A percentile compares a stretch with the other conserved stretches of the same genome.
phyloP scores from a whole-genome alignment of 1,284 basidiomycete genomes.

The Rhodotorula sp. region DNA sequence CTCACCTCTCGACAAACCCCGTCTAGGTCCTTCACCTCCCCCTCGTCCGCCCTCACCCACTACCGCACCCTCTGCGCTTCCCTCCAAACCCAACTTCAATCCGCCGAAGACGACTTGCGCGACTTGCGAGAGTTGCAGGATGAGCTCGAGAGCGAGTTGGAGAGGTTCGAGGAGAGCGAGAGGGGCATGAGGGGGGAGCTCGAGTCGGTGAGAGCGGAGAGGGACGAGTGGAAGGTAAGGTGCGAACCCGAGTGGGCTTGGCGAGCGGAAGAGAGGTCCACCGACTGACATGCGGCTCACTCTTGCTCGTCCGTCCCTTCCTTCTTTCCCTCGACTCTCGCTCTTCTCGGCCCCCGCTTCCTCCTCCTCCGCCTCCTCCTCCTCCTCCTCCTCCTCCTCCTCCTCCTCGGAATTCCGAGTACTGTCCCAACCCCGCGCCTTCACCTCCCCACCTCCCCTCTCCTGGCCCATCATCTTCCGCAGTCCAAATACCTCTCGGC shows the following conservation, averaged over 20 bases:
- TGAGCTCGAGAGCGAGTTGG: slow-evolving; percentile 84
- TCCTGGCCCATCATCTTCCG: too few relatives aligned
- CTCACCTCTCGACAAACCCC: not conserved
- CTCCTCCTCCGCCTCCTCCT: too few relatives aligned
- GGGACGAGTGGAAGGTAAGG: slow-evolving; percentile 87
- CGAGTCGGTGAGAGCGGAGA: slow-evolving; percentile 70
- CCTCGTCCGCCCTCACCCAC: slow-evolving; percentile 29
- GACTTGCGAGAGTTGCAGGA: slow-evolving; percentile 91
- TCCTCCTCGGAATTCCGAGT: too few relatives aligned
- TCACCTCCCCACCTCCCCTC: too few relatives aligned
- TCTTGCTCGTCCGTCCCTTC: too few relatives aligned
- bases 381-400: too few relatives aligned
- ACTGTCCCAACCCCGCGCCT: too few relatives aligned
- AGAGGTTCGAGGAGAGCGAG: slow-evolving; percentile 80
- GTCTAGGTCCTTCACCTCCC: slow-evolving; percentile 24
- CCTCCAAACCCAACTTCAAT: slow-evolving; percentile 37
- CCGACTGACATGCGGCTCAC: not conserved
- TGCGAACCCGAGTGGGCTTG: too few relatives aligned
- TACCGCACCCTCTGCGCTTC: slow-evolving; percentile 23
- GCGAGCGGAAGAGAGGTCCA: too few relatives aligned
- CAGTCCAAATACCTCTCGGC: slow-evolving; percentile 83
- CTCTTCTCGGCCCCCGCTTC: too few relatives aligned
- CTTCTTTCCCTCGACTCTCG: too few relatives aligned
- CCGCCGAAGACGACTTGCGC: slow-evolving; percentile 53
- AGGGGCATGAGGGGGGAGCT: slow-evolving; percentile 74